These are phyloP conservation scores for Phtheirospermum japonicum DNA, from an alignment of 257 asterid species.

Conservation along the genomic window DNA sequence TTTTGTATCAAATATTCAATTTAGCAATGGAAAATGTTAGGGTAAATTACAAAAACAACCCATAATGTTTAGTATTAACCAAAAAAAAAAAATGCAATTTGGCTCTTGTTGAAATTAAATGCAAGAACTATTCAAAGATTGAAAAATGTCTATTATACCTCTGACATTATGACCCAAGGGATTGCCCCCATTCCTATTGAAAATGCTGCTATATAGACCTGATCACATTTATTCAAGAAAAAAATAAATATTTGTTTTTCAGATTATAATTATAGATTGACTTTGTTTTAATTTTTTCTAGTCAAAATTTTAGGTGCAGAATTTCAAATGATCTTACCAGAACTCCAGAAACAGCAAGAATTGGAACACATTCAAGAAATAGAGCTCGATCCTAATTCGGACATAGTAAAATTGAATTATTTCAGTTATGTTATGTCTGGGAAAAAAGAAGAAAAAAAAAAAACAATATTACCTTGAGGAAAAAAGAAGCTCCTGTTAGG, in stretches of 20 bases:
- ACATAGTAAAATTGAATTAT: background rate
- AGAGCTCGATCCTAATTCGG: conserved; percentile 48
- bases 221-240: conserved; percentile 25
- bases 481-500: conserved; percentile 65
- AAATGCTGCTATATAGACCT: conserved; percentile 67
- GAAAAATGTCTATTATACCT: conserved; percentile 46
- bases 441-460: background rate
- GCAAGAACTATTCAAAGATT: no score
- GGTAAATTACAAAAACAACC: no score
- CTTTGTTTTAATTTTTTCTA: no score
- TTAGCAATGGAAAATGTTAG: no score
- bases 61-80: no score
- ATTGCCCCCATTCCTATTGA: conserved; percentile 86
- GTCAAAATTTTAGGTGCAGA: no score
- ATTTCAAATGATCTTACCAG: conserved; percentile 35
- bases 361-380: conserved; percentile 45
- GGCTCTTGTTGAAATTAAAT: no score
- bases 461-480: conserved; percentile 52
- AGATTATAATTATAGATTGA: background rate
- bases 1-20: no score
- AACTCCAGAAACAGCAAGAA: conserved; percentile 71
- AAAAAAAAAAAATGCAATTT: no score
- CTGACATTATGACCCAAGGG: conserved; percentile 96
- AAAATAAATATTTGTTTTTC: no score
- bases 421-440: background rate